phyloP scores from a whole-genome alignment of 192 early-diverging fungal genomes.

The Podila horticola region DNA sequence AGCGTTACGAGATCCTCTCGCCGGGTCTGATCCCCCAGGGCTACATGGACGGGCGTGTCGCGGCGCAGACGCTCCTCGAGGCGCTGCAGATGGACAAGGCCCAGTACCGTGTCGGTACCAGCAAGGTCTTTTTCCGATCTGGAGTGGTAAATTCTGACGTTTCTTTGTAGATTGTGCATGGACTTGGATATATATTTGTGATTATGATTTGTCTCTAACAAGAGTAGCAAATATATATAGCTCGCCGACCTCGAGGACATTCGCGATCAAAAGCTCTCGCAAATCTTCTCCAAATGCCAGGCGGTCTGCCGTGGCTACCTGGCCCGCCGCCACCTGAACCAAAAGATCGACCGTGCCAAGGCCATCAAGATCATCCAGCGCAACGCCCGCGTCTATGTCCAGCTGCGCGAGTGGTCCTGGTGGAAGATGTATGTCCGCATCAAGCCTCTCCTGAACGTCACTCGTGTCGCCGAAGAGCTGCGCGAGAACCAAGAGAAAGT shows the following conservation, averaged over 20 bases:
- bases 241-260: conserved; percentile 94
- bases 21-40: conserved; percentile 79
- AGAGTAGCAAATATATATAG: conserved; percentile 20
- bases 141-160: conserved; percentile 74
- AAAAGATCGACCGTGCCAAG: conserved; percentile 70
- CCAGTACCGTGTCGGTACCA: conserved; percentile 90
- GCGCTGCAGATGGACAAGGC: conserved; percentile 78
- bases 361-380: conserved; percentile 95
- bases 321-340: conserved; percentile 67
- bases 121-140: conserved; percentile 97
- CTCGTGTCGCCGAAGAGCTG: conserved; percentile 84
- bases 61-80: conserved; percentile 83
- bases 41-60: conserved; percentile 91
- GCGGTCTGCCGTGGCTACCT: conserved; percentile 88
- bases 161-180: background rate
- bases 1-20: conserved; percentile 92
- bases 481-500: conserved; percentile 76
- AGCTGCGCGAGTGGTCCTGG: conserved; percentile 94
- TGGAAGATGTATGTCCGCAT: conserved; percentile 95
- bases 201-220: background rate
- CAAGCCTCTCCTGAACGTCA: conserved; percentile 88
- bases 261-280: conserved; percentile 84
- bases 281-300: conserved; percentile 87
- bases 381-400: conserved; percentile 91
- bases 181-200: background rate